A percentile compares a stretch with the other conserved stretches of the same genome.
Conservation (phyloP, 75 land plant species). For the Sequoiadendron giganteum region DNA sequence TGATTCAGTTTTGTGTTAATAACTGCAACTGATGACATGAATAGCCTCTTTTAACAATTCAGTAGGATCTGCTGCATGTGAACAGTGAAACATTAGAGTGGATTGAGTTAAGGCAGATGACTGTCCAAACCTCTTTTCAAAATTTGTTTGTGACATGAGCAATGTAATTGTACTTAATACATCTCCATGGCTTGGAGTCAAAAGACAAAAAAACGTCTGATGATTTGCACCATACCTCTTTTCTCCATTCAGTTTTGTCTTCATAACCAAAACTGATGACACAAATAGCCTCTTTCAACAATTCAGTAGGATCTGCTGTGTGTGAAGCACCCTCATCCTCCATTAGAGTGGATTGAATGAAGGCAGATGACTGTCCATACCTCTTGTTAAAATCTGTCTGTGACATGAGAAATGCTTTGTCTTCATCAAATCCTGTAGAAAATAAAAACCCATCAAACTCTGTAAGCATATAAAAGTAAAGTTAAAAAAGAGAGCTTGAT, state of each 20-base stretch:
- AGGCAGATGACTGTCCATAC: conserved; percentile 76
- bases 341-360: conserved; percentile 76
- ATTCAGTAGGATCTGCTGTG: conserved; percentile 70
- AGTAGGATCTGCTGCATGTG: conserved; percentile 71
- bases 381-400: conserved; percentile 74
- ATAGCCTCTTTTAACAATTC: conserved; percentile 79
- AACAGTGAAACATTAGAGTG: conserved; percentile 75
- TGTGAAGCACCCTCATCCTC: conserved; percentile 84
- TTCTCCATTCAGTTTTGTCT: conserved; percentile 85
- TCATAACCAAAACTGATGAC: conserved; percentile 90
- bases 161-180: conserved; percentile 9
- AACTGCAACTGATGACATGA: conserved; percentile 86
- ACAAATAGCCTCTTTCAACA: conserved; percentile 83
- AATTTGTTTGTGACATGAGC: conserved; percentile 69
- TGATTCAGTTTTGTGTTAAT: conserved; percentile 88
- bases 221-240: conserved; percentile 42
- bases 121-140: conserved; percentile 78
- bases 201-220: neutral
- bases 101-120: conserved; percentile 71
- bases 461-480: neutral
- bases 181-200: neutral
- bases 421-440: conserved; percentile 42
- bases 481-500: neutral
- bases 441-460: neutral
- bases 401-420: conserved; percentile 69